Evolutionary conservation across 2,329 filamentous ascomycete species (phyloP), one percentile per base, ranked within the genome.

Genomic region (Aquanectria penicillioides): DNA sequence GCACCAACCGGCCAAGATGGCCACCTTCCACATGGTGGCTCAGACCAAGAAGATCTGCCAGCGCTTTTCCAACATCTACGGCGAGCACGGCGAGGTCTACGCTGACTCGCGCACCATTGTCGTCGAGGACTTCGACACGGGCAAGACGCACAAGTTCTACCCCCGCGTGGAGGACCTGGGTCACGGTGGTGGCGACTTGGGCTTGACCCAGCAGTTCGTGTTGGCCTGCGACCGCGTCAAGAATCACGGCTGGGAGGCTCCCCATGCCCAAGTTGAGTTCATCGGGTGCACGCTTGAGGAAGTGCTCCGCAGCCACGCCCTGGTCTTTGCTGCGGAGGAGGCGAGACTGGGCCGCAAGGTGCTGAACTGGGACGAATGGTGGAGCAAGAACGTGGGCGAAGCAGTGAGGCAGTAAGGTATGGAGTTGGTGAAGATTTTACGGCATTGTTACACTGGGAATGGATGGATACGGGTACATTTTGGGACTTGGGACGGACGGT

Each of bases 251-350:
- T 87, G 89, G 86, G 76, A 80, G 23, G 89, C 91, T 1, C 78
- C 83, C 34, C 83, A 84, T 61, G 94, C 94, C 2, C 94, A 98
- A 81, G 81, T 82, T 56, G 81, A 88, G 69, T 87, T 89, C 71
- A 81, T 98, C 22, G 93, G 93, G 0, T 97, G 92, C 75, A 91
- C 89, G 11, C 78, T 97, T 7, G 92, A 97, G 55, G 95, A 98
- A 71, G 87, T 90, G 2, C 83, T 98, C n/a, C 83, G 90, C 44
- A 97, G 93, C 70, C 95, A 98, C 77, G 94, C 91, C 2, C 86
- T 95, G 77, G 94, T 97, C 0, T 99, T 97, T 80, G 94, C 93
- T 20, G 95, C 94, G 0, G 95, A 98, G 77, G 91, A 97, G 69
- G 93, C 94, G 5, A 85, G 94, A 69, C 81, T 80, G 46, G 82